These are phyloP conservation scores for Platismatia glauca DNA, from an alignment of 495 filamentous ascomycete genomes.

Conservation along the genomic window DNA sequence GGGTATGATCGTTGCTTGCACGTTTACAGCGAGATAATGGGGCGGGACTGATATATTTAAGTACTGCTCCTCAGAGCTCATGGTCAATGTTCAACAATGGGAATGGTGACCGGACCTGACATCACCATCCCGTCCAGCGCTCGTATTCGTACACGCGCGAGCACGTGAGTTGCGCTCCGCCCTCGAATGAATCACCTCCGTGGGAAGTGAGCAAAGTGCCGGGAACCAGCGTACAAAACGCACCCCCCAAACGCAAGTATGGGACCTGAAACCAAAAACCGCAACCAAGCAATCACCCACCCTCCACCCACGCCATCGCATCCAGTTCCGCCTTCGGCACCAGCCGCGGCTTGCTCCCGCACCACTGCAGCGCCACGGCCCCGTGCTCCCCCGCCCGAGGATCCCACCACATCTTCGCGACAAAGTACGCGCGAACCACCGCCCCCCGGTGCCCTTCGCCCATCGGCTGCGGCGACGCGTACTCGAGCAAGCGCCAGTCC, in stretches of 20 bases:
- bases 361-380: slow-evolving; percentile 1
- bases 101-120: not conserved
- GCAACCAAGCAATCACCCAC: not conserved
- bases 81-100: not conserved
- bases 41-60: not conserved
- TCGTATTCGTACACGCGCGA: not conserved
- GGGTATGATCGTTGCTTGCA: not conserved
- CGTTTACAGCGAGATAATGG: not conserved
- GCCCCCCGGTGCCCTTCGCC: not conserved
- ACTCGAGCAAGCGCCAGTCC: slow-evolving; percentile 17
- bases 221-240: too few species aligned
- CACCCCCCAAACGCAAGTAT: too few species aligned
- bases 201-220: too few species aligned
- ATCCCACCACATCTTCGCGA: slow-evolving; percentile 9
- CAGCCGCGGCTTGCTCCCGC: not conserved
- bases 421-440: not conserved
- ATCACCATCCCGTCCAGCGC: not conserved
- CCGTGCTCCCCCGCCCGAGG: not conserved
- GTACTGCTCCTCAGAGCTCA: not conserved
- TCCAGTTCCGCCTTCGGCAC: slow-evolving; percentile 3
- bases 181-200: too few species aligned
- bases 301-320: not conserved
- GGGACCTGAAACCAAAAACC: not conserved
- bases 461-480: not conserved
- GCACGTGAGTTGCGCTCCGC: too few species aligned